Base-by-base conservation (phyloP, 192 early-diverging fungal species). In the Geranomyces variabilis region DNA sequence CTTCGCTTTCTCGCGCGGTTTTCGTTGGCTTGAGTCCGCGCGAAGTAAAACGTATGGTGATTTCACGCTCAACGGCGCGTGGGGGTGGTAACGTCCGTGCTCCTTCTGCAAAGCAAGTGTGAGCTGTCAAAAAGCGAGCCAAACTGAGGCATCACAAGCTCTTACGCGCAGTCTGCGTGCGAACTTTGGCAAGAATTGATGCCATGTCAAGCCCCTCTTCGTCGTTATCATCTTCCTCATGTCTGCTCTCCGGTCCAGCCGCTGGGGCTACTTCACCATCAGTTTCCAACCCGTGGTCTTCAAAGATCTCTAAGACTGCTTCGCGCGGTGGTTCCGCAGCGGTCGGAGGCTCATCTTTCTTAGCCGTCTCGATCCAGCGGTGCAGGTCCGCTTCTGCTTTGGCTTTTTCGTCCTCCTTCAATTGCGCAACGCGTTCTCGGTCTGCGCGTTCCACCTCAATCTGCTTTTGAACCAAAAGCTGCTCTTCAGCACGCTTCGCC, bases 1-100 rank as follows among this genome's bases (percentile, higher is more conserved):
- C 85, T 73, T 87, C 82, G 14, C 75, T 79, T 72, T 87, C 85
- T 6, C 85, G 75, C 12, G 85, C 85, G 28, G 79, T 80, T 29
- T 78, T 63, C 17, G 82, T 82, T 0, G 85, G 80, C 14, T 78
- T 71, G 26, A 76, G 41, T 19, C 76, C 78, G 29, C 85, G 69
- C 14, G 79, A 76, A 6, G 85, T 82, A 51, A 84, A 83, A 19
- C 44, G 75, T 24, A 84, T 63, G 13, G 31, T 48, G 47, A 83
- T 78, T 24, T 80, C 76, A 53, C 13, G n/a, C 24, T 49, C 22
- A 9, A 22, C 33, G 47, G 41, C 66, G 41, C 65, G 76, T 24
- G 64, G 55, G 47, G 72, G 45, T 31, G 71, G 69, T 41, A 70
- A 12, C 14, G 17, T 60, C 48, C 28, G 34, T 0, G 24, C 63